Percentiles rank a stretch among this genome's conserved stretches.
These are phyloP conservation scores for Herpetomonas tarakana DNA, from an alignment of 208 protist species.

Conservation along the genomic window DNA sequence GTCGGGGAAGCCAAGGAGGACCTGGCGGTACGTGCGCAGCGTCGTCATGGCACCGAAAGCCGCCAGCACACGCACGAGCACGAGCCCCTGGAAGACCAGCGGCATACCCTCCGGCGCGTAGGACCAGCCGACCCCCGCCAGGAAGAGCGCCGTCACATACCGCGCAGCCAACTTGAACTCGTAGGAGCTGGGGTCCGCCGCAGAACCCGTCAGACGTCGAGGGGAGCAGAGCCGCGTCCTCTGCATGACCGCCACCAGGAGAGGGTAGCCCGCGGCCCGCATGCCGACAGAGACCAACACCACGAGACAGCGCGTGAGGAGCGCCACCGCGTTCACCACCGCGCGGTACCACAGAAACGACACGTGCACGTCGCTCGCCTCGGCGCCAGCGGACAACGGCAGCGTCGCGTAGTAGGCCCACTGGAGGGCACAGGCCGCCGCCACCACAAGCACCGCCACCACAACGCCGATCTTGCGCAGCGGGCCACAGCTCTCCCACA, in stretches of 20 bases:
- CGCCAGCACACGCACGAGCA: constrained; percentile 41
- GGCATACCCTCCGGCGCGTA: constrained; percentile 39
- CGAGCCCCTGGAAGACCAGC: constrained; percentile 40
- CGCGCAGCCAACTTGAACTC: constrained; percentile 35
- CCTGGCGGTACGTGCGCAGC: constrained; percentile 31
- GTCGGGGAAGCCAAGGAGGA: constrained; percentile 50
- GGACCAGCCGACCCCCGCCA: constrained; percentile 27
- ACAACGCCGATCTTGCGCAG: constrained; percentile 2
- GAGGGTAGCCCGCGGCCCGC: constrained; percentile 23
- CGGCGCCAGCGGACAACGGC: constrained; percentile 5
- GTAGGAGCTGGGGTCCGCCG: constrained; percentile 49
- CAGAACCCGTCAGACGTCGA: constrained; percentile 23
- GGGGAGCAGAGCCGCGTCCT: background rate
- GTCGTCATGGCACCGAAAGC: constrained; percentile 15
- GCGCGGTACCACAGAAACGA: constrained; percentile 42
- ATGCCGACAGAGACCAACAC: constrained; percentile 15
- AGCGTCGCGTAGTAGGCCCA: constrained; percentile 70
- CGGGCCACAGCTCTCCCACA: background rate
- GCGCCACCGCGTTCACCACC: constrained; percentile 32
- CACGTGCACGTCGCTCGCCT: background rate
- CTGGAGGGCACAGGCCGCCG: constrained; percentile 29
- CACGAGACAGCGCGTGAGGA: constrained; percentile 15
- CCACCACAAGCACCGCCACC: constrained; percentile 5
- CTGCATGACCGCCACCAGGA: background rate
- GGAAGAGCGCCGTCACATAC: constrained; percentile 22